Evolutionary conservation across 345 rosid genomes (phyloP).

Genomic region (Syzygium aqueum): DNA sequence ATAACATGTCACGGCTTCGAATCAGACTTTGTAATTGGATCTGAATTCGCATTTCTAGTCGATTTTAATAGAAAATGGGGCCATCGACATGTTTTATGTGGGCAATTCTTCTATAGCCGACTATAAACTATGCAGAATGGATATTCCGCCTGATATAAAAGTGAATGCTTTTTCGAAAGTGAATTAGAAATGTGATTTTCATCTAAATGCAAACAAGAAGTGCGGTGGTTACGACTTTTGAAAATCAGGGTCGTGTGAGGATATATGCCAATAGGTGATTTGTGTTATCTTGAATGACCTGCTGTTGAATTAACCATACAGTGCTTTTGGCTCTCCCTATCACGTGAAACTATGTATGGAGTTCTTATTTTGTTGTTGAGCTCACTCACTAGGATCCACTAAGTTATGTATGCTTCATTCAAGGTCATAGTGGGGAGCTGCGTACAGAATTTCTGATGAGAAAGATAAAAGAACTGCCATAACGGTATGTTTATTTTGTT

Average conservation of each 20-base stretch:
- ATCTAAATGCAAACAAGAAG: not conserved
- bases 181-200: not conserved
- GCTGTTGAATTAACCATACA: not conserved
- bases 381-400: not conserved
- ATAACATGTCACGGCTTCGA: not conserved
- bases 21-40: not conserved
- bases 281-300: not conserved
- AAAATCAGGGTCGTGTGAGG: not conserved
- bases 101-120: not conserved
- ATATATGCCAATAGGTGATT: not conserved
- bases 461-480: slow-evolving; percentile 67
- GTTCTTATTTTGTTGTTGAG: not conserved
- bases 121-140: accelerated
- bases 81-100: not conserved
- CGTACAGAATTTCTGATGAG: slow-evolving; percentile 67
- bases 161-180: not conserved
- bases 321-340: not conserved
- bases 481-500: slow-evolving; percentile 29
- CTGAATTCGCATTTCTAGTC: not conserved
- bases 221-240: not conserved
- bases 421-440: slow-evolving; percentile 84
- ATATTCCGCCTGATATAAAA: not conserved
- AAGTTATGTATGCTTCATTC: slow-evolving; percentile 2
- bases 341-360: not conserved
- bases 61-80: not conserved